Evolutionary conservation across 78 protist species (phyloP), one percentile per base, ranked within the genome.

Genomic region (Speleostelium caveatum): DNA sequence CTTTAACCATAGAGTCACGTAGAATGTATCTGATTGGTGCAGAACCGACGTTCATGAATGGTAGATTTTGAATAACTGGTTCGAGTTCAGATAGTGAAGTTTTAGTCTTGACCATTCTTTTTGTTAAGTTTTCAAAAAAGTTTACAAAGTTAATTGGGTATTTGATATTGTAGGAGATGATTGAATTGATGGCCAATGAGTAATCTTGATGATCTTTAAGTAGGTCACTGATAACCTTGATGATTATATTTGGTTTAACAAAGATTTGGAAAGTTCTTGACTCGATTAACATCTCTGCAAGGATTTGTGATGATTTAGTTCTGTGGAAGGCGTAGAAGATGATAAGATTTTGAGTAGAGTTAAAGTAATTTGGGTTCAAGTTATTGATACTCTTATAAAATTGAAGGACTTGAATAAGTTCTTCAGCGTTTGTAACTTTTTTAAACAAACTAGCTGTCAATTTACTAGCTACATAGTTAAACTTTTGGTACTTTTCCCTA

Each of bases 211-310:
- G 36, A 7, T 3, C 28, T 53, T 72, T 72, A 2, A 83, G 16
- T 12, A 83, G 22, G 10, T 83, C 73, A 26, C 30, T n/a, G 51
- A 83, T 41, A 8, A 58, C 35, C 35, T 80, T 83, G 63, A 63
- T 42, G 49, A 83, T 24, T 8, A 60, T 6, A 19, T 56, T 53
- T 3, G 6, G 60, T 17, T 73, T 53, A 24, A 79, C 73, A 61
- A 83, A 83, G n/a, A 83, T 69, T 59, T 83, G 91, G 45, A 83
- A 83, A 55, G 66, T 69, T 30, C 59, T 65, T 19, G 78, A 24
- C 21, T 83, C 36, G 32, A 69, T 71, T n/a, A 83, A 28, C 6
- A 83, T 45, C 19, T 83, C 91, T 16, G 91, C 45, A 24, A 73
- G 69, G n/a, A 83, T 14, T 45, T 42, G 58, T 32, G 55, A 7